Base-by-base conservation (phyloP, 495 filamentous ascomycete genomes). In the Xanthoparmelia taractica region DNA sequence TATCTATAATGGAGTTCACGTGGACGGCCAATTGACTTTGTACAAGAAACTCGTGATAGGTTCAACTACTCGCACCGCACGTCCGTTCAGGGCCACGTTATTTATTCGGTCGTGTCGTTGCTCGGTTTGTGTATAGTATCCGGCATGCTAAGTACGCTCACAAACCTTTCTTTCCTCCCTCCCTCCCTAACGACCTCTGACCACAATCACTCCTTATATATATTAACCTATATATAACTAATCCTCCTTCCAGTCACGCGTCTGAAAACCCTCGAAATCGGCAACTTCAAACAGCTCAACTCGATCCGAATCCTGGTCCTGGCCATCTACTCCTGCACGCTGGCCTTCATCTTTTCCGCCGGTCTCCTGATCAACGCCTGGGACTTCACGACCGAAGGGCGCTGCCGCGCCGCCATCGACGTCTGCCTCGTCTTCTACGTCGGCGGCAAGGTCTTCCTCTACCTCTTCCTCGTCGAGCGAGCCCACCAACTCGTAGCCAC, bases 401-500 rank as follows among this genome's bases (percentile, higher is more conserved):
- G 60, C n/a, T 76, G 74, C 52, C 56, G 52, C 17, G 58, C 65
- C 4, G 68, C 70, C 4, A 73, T 77, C 29, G 55, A 69, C 45
- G 58, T 74, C 31, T 77, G 74, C 61, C 61, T 76, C 4, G 65
- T 69, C 3, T 77, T 72, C 58, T 76, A 76, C 58, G 55, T 73
- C 31, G 64, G 65, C 15, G 59, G 65, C 58, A 76, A 77, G 45
- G 65, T 70, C 8, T 58, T 67, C 13, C 68, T 74, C 57, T 73
- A 76, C 34, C 52, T 76, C 34, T 75, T 77, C 63, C 68, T 77
- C 10, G 70, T 73, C 20, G 75, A 77, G 50, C 70, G 73, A 31
- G 66, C 69, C 13, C 71, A 77, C 64, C 68, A 66, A 20, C 47
- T 75, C 37, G 70, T 73, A 31, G 63, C 61, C 7, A 62, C 63